Base-by-base conservation (phyloP, 139 green algal genomes). In the Nannochloris sp. region DNA sequence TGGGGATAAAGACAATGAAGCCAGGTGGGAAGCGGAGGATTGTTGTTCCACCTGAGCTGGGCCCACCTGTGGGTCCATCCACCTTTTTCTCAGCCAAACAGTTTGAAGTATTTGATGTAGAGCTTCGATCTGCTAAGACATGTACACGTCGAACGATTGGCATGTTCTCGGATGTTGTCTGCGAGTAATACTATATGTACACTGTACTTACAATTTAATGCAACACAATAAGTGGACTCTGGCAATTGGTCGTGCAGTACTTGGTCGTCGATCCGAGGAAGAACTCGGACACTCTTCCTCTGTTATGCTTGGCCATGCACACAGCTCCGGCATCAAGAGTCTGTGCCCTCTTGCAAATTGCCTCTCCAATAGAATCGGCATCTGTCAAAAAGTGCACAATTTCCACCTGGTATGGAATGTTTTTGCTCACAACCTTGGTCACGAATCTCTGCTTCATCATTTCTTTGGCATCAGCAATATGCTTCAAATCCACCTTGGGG, bases 41-140 rank as follows among this genome's bases (percentile, higher is more conserved):
- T 48, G 80, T 99, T 56, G 86, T 98, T 18, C 87, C 93, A 0
- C 93, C 93, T 2, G 88, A 89, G 34, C 83, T 99, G 14, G 93
- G 93, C 1, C 93, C 93, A 0, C 93, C 93, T n/a, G 85, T 95
- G 2, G 93, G 93, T 3, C 93, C 93, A 4, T 85, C 79, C 11
- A 99, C 93, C 19, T 99, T 99, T 69, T 99, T 99, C 81, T 92
- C 78, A 24, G 86, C 90, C 54, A 98, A 97, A 81, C 93, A 99
- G 78, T 99, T 87, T 58, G 89, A 96, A 80, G 91, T 98, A 43
- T 99, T 99, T 83, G 93, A 99, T 68, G 77, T 99, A 12, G 85
- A 96, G 79, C 70, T 98, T 27, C 56, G 88, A 1, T 63, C 62
- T 1, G 64, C 95, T 3, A 83, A 85, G 25, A 80, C 61, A 5